phyloP scores from a whole-genome alignment of 2,329 filamentous ascomycete genomes.

The Pseudogymnoascus pannorum region DNA sequence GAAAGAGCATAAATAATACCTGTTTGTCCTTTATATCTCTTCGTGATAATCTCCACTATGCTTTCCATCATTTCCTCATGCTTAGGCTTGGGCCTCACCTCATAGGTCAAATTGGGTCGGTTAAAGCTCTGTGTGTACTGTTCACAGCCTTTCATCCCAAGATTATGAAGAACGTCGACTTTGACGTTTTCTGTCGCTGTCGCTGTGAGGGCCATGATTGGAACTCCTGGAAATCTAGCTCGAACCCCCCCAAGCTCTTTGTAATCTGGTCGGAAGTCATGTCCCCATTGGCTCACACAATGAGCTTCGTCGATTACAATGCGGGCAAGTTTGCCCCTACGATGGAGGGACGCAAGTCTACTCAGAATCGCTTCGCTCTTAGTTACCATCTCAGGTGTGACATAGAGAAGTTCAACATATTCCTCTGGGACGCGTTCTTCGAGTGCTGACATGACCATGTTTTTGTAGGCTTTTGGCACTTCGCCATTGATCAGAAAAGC shows the following conservation, averaged over 20 bases:
- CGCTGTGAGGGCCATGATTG: constrained; percentile 89
- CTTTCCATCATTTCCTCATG: constrained; percentile 46
- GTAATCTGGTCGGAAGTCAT: constrained; percentile 96
- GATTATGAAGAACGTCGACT: constrained; percentile 81
- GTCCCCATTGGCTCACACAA: constrained; percentile 98
- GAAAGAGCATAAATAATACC: constrained; percentile 94
- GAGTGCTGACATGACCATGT: constrained; percentile 57
- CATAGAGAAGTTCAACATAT: constrained; percentile 79
- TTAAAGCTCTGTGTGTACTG: constrained; percentile 93
- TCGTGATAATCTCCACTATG: constrained; percentile 55
- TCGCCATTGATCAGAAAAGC: constrained; percentile 80
- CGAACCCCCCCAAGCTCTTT: constrained; percentile 75
- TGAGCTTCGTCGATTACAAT: constrained; percentile 99
- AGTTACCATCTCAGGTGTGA: constrained; percentile 94
- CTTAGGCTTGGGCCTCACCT: constrained; percentile 67
- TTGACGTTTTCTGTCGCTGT: constrained; percentile 93
- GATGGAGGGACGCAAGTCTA: constrained; percentile 61
- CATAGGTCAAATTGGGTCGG: constrained; percentile 86
- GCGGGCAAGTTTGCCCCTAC: constrained; percentile 66
- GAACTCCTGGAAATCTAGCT: constrained; percentile 65
- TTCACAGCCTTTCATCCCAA: constrained; percentile 71
- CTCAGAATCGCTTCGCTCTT: constrained; percentile 66
- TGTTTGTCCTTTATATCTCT: constrained; percentile 61
- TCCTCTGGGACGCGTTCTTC: constrained; percentile 61
- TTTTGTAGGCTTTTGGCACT: constrained; percentile 53